Evolutionary conservation across 345 rosid species (phyloP).

Genomic region (Erucastrum elatum): DNA sequence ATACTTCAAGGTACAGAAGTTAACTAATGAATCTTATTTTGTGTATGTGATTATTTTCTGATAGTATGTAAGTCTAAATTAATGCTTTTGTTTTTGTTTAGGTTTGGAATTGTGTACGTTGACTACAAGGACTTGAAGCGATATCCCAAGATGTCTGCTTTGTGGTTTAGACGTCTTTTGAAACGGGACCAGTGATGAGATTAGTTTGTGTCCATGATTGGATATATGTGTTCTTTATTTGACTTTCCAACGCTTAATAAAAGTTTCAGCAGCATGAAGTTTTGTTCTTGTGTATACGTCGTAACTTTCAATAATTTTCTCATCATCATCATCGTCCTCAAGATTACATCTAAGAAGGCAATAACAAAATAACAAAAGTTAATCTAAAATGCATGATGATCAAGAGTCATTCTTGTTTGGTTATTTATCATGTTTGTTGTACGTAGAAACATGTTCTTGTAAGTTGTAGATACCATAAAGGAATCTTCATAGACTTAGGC

Average conservation of each 20-base stretch:
- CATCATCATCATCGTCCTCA: not conserved
- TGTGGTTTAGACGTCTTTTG: constrained; percentile 78
- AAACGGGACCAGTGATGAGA: constrained; percentile 35
- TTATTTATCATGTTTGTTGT: not conserved
- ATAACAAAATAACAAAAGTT: not conserved
- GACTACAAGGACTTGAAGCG: constrained; percentile 69
- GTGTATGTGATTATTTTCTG: not conserved
- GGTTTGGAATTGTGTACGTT: constrained; percentile 87
- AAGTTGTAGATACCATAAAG: not conserved
- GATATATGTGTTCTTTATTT: not conserved
- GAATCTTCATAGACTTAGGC: not conserved
- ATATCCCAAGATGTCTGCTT: constrained; percentile 90
- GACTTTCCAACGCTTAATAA: not conserved
- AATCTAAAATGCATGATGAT: not conserved
- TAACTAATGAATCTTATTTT: not conserved
- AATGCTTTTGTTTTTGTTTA: constrained; percentile 12
- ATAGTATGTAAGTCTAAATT: not conserved
- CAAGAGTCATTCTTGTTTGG: not conserved
- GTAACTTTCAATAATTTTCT: not conserved
- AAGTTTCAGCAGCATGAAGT: not conserved
- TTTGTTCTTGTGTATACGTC: not conserved
- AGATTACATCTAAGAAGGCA: not conserved
- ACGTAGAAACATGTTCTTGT: not conserved
- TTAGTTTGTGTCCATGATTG: not conserved
- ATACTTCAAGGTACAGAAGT: constrained; percentile 61